Evolutionary conservation across 345 rosid genomes (phyloP), one percentile per base, ranked within the genome.

Genomic region (Dimocarpus longan): DNA sequence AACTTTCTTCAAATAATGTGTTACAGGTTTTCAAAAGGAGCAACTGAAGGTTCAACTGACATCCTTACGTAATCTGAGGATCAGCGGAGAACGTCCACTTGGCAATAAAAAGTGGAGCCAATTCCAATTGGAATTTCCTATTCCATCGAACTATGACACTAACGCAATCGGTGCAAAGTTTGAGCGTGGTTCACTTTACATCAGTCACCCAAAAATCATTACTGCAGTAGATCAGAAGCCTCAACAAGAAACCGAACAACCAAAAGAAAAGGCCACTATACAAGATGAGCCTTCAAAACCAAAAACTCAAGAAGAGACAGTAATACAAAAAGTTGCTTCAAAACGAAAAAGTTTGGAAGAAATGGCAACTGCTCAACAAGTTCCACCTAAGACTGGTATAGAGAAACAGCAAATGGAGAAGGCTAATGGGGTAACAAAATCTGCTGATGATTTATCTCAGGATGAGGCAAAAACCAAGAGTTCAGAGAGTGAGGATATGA

Each of bases 41-140:
- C 84, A 91, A 37, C 11, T 91, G 50, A 88, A 66, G 78, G 89
- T 91, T 69, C 92, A 86, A 63, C 40, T 86, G 3, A 83, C 89
- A 40, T 5, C 80, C 7, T 1, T 21, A 0, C 70, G 82, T 2
- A 39, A 42, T 1, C 72, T 91, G 64, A 83, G 84, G 81, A 22
- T 91, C 70, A 54, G 10, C 12, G 94, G 89, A 62, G 90, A 89
- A 80, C 80, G 87, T 7, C 74, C 10, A 0, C 19, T 75, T 8
- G 72, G 68, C 4, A 83, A 10, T 0, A 71, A 81, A 73, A 85
- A 56, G 82, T 71, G 80, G 84, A 76, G 62, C 76, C 80, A 71
- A 28, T 89, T 89, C 74, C 43, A 2, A 40, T 32, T 46, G 71
- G 91, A 89, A 43, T 2, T 82, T 13, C 88, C 76, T 1, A 69